Conservation (phyloP, 2,329 filamentous ascomycete species). For the Scedosporium aurantiacum region DNA sequence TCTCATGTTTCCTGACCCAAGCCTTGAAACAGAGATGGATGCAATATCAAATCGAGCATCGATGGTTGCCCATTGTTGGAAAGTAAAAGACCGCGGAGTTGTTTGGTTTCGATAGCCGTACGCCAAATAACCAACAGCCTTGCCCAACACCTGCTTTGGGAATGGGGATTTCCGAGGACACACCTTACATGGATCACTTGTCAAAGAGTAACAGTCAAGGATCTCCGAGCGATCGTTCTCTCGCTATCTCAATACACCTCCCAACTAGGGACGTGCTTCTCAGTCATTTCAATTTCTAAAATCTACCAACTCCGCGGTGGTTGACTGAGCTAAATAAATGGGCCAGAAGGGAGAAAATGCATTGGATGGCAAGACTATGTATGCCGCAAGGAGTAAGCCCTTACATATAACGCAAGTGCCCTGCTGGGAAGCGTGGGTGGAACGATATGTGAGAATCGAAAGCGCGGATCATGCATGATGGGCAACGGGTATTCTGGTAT, state of each 20-base stretch:
- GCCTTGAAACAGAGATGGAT: too few relatives aligned
- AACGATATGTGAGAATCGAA: background rate
- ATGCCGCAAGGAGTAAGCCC: background rate
- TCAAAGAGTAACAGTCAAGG: background rate
- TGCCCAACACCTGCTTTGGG: too few relatives aligned
- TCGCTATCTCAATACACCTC: background rate
- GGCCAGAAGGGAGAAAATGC: background rate
- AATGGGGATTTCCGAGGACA: too few relatives aligned
- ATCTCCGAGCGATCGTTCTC: background rate
- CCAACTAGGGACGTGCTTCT: background rate
- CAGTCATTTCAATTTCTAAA: background rate
- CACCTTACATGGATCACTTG: background rate
- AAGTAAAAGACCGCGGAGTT: too few relatives aligned
- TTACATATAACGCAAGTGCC: background rate
- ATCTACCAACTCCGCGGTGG: background rate
- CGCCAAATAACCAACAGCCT: too few relatives aligned
- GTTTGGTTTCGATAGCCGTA: too few relatives aligned
- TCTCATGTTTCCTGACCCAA: too few relatives aligned
- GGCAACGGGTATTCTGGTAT: background rate
- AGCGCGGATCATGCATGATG: constrained; percentile 1
- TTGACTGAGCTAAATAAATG: too few relatives aligned
- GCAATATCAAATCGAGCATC: too few relatives aligned
- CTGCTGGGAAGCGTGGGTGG: background rate
- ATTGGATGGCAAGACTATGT: background rate
- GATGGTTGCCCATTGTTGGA: too few relatives aligned